These are phyloP conservation scores for Russula dissimulans DNA, from an alignment of 768 basidiomycete species.

Conservation along the genomic window DNA sequence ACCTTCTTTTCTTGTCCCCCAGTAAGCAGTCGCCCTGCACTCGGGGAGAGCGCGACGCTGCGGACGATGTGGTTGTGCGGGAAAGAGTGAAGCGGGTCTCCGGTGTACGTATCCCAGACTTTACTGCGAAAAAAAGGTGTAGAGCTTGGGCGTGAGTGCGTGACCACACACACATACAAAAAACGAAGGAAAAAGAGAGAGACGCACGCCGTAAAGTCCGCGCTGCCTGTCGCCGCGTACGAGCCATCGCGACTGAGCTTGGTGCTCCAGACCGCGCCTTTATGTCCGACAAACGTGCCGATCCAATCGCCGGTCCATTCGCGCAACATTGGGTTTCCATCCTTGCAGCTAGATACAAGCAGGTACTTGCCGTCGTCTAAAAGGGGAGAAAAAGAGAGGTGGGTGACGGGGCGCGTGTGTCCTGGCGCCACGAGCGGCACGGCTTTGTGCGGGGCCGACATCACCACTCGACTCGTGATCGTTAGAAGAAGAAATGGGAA, in stretches of 20 bases:
- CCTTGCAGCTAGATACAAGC: conserved; percentile 95
- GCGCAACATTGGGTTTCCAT: conserved; percentile 95
- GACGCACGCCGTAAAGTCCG: conserved; percentile 94
- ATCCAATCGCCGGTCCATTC: conserved; percentile 99
- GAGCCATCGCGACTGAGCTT: conserved; percentile 83
- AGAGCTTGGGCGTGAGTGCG: not conserved
- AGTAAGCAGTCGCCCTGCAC: conserved; percentile 61
- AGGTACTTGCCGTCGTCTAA: conserved; percentile 81
- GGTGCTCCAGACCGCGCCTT: conserved; percentile 95
- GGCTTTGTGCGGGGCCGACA: conserved; percentile 35
- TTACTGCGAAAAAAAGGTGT: conserved; percentile 44
- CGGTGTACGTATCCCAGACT: conserved; percentile 92
- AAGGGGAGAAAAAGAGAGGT: conserved; percentile 84
- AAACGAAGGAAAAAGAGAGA: not conserved
- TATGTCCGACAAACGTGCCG: conserved; percentile 82
- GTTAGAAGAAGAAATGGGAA: conserved; percentile 1
- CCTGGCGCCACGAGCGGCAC: conserved; percentile 79
- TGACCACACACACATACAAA: conserved; percentile 7
- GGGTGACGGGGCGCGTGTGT: conserved; percentile 82
- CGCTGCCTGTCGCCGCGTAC: conserved; percentile 85
- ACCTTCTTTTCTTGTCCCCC: conserved; percentile 98
- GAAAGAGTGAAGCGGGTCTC: conserved; percentile 86
- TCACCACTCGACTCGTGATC: conserved; percentile 1
- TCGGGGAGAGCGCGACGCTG: conserved; percentile 79
- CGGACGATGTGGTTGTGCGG: conserved; percentile 98